Evolutionary conservation across 2,329 filamentous ascomycete species (phyloP).

Genomic region (Cladosporium austrohemisphaericum): DNA sequence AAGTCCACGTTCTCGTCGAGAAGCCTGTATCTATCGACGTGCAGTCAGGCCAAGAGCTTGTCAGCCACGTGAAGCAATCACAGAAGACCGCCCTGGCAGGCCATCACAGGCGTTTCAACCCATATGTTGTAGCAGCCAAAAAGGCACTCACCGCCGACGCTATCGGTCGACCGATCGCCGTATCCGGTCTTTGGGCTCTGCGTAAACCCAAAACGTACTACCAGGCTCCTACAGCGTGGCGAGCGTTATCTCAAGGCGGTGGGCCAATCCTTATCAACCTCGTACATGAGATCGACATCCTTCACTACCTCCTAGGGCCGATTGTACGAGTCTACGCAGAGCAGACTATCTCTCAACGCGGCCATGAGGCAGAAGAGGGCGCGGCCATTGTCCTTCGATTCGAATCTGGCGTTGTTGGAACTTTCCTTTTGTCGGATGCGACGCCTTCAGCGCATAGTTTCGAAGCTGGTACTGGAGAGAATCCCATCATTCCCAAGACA

Average conservation of each 20-base stretch:
- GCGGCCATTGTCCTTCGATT: slow-evolving; percentile 54
- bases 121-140: slow-evolving; percentile 51
- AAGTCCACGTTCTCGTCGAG: slow-evolving; percentile 55
- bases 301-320: slow-evolving; percentile 55
- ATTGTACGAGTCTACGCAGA: slow-evolving; percentile 53
- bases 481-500: slow-evolving; percentile 48
- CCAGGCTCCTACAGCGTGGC: slow-evolving; percentile 47
- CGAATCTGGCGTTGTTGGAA: slow-evolving; percentile 52
- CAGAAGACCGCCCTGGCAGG: slow-evolving; percentile 48
- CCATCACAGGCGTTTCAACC: slow-evolving; percentile 59
- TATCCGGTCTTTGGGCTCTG: slow-evolving; percentile 54
- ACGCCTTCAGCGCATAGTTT: slow-evolving; percentile 53
- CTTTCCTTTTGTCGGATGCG: slow-evolving; percentile 54
- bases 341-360: slow-evolving; percentile 42
- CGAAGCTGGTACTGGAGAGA: slow-evolving; percentile 57
- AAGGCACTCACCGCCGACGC: slow-evolving; percentile 37
- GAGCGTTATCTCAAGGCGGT: slow-evolving; percentile 38
- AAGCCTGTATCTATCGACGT: slow-evolving; percentile 52
- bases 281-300: slow-evolving; percentile 58
- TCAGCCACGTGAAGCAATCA: slow-evolving; percentile 23
- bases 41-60: slow-evolving; percentile 33
- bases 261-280: slow-evolving; percentile 57
- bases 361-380: slow-evolving; percentile 54
- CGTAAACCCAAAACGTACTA: slow-evolving; percentile 54
- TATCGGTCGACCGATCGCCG: slow-evolving; percentile 49